Percentiles rank a stretch among this genome's conserved stretches.
These are phyloP conservation scores for Lathyrus oleraceus DNA, from an alignment of 306 rosid species.

Conservation along the genomic window DNA sequence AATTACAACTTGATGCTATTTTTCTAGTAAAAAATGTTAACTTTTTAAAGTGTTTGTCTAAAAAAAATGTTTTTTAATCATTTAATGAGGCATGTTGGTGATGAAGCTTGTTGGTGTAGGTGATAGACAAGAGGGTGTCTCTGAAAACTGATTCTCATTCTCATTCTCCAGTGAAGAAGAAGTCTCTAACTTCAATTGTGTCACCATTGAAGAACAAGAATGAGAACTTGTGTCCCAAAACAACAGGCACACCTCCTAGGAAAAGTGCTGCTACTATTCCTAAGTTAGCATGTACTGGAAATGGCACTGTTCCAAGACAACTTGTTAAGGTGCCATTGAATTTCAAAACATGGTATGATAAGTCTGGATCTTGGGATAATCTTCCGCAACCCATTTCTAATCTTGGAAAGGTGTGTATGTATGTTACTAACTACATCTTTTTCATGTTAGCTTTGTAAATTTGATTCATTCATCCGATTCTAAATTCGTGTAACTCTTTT, in stretches of 20 bases:
- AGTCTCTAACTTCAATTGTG: slow-evolving; percentile 35
- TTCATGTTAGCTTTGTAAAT: background rate
- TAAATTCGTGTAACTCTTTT: slow-evolving; percentile 23
- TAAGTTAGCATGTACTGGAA: slow-evolving; percentile 22
- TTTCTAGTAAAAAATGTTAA: slow-evolving; percentile 5
- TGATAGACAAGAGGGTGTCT: slow-evolving; percentile 42
- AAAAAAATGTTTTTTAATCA: background rate
- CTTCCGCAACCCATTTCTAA: slow-evolving; percentile 50
- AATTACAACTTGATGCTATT: background rate
- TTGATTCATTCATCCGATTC: background rate
- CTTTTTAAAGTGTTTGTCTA: background rate
- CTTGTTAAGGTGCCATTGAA: slow-evolving; percentile 57
- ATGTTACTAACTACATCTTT: background rate
- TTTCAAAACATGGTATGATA: slow-evolving; percentile 42
- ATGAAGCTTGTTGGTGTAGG: slow-evolving; percentile 47
- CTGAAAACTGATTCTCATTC: slow-evolving; percentile 42
- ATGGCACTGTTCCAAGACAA: slow-evolving; percentile 21
- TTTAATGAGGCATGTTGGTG: background rate
- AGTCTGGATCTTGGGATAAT: slow-evolving; percentile 48
- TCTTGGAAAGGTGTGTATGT: slow-evolving; percentile 60
- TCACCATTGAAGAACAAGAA: slow-evolving; percentile 57
- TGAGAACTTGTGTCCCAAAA: slow-evolving; percentile 46
- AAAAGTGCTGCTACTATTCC: slow-evolving; percentile 25
- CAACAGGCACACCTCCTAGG: slow-evolving; percentile 18
- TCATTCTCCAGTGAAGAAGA: slow-evolving; percentile 44